A percentile compares a stretch with the other conserved stretches of the same genome.
Conservation (phyloP, 139 green algal species). For the Dunaliella sp. region DNA sequence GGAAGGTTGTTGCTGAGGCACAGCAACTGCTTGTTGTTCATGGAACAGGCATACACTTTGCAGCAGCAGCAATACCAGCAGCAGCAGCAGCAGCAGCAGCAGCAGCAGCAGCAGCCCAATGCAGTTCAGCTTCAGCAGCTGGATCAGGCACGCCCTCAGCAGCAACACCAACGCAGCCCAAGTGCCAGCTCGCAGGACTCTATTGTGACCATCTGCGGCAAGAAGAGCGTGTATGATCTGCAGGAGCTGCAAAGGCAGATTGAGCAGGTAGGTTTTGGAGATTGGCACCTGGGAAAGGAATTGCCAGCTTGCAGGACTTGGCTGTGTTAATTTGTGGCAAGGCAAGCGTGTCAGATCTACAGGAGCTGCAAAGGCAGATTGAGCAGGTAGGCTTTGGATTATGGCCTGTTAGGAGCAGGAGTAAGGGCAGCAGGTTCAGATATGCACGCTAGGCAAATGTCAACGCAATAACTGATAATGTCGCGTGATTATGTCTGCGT, state of each 20-base stretch:
- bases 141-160: too few species aligned
- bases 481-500: too few species aligned
- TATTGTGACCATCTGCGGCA: background rate
- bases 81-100: background rate
- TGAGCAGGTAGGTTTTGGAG: background rate
- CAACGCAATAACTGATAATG: too few species aligned
- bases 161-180: background rate
- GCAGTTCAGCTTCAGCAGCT: background rate
- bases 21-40: too few species aligned
- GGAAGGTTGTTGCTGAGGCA: too few species aligned
- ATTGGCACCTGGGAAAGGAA: too few species aligned
- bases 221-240: background rate
- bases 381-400: background rate
- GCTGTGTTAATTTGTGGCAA: background rate
- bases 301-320: background rate
- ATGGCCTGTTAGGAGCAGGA: too few species aligned
- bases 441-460: too few species aligned
- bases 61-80: too few species aligned
- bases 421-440: too few species aligned
- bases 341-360: background rate
- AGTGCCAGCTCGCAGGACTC: background rate
- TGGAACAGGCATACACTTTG: too few species aligned
- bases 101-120: background rate
- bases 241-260: background rate
- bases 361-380: background rate